phyloP scores from a whole-genome alignment of 805 yeast species.

The Metschnikowia proteae region DNA sequence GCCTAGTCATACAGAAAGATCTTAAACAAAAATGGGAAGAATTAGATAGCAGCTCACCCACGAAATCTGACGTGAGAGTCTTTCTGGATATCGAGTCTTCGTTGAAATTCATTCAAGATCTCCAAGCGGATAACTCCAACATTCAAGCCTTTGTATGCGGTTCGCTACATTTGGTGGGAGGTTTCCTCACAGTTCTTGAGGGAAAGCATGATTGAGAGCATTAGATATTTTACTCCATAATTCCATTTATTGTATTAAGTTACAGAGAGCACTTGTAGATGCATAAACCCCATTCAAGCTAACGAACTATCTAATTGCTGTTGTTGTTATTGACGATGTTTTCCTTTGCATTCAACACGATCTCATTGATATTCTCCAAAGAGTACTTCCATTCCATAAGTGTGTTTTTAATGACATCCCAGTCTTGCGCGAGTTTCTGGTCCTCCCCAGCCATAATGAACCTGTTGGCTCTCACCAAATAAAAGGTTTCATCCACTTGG shows the following conservation, averaged over 20 bases:
- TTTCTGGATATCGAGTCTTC: constrained; percentile 76
- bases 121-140: constrained; percentile 29
- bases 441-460: constrained; percentile 38
- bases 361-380: constrained; percentile 39
- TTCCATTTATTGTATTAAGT: constrained; percentile 3
- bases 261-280: neutral
- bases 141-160: constrained; percentile 89
- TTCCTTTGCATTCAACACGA: constrained; percentile 42
- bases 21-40: constrained; percentile 68
- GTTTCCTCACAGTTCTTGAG: constrained; percentile 81
- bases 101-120: constrained; percentile 48
- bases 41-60: constrained; percentile 37
- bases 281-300: constrained; percentile 1
- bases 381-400: constrained; percentile 39
- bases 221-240: neutral
- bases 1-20: constrained; percentile 73
- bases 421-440: constrained; percentile 26
- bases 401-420: constrained; percentile 34
- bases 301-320: constrained; percentile 13
- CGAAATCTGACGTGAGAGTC: constrained; percentile 41
- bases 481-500: constrained; percentile 39
- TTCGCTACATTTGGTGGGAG: constrained; percentile 91
- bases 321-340: constrained; percentile 31
- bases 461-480: constrained; percentile 39
- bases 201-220: constrained; percentile 26